phyloP scores from a whole-genome alignment of 2,329 filamentous ascomycete species.

The Nothomitra cinnamomea region DNA sequence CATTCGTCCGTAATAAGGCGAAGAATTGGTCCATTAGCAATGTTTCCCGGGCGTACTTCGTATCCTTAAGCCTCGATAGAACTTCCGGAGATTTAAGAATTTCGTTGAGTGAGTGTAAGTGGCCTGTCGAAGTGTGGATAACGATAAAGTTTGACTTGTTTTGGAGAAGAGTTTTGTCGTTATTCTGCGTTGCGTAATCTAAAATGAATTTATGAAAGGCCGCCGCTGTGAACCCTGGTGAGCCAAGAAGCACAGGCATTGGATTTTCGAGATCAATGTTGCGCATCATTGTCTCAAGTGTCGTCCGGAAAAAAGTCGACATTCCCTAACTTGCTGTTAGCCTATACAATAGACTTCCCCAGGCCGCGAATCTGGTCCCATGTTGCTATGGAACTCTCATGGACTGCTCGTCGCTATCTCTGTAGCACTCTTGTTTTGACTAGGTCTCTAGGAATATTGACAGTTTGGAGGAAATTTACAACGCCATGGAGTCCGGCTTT shows the following conservation, averaged over 20 bases:
- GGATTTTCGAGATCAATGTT: constrained; percentile 57
- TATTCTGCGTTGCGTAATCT: constrained; percentile 40
- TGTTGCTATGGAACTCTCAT: too few relatives aligned
- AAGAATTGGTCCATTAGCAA: constrained; percentile 72
- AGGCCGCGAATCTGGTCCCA: too few relatives aligned
- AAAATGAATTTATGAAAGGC: constrained; percentile 65
- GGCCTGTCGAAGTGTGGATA: constrained; percentile 70
- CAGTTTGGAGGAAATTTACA: neutral
- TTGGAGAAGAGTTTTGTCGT: constrained; percentile 52
- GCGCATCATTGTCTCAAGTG: constrained; percentile 56
- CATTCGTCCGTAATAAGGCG: constrained; percentile 61
- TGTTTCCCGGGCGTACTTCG: constrained; percentile 75
- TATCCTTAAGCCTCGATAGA: constrained; percentile 59
- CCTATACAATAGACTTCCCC: too few relatives aligned
- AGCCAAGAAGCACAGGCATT: constrained; percentile 66
- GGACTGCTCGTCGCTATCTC: too few relatives aligned
- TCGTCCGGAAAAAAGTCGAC: constrained; percentile 61
- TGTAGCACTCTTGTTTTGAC: too few relatives aligned
- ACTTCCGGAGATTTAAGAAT: constrained; percentile 71
- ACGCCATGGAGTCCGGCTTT: neutral
- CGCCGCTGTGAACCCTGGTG: constrained; percentile 71
- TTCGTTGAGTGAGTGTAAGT: constrained; percentile 76
- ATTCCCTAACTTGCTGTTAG: constrained; percentile 30
- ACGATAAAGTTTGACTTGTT: constrained; percentile 49
- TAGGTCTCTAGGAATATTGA: neutral